Evolutionary conservation across 352 stramenopile species (phyloP), one percentile per base, ranked within the genome.

Genomic region (Peronospora tabacina): DNA sequence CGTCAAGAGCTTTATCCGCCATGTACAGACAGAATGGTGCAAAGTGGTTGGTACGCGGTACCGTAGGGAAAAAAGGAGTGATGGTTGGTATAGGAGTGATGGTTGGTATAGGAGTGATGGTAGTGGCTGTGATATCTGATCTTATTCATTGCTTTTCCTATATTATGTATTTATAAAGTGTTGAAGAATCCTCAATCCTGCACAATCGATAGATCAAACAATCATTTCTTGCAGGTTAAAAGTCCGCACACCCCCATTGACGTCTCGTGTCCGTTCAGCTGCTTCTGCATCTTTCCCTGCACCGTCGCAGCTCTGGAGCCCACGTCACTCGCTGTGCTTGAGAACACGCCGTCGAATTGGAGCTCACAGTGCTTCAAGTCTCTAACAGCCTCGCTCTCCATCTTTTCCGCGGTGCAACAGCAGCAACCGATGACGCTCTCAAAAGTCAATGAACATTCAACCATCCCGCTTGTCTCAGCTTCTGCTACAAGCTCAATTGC

Each of bases 1-100:
- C 42, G 44, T 29, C 41, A 24, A 64, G 22, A 5, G 26, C 35
- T 44, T 64, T 68, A 44, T 60, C 58, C 35, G 54, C 43, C 48
- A 63, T 36, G 6, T 5, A 26, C 22, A 2, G 22, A 26, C 22
- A 7, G 22, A 6, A 7, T 7, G 3, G 5, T 26, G 22, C 11
- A 32, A 32, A 12, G 15, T 10, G 19, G 3, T 6, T 40, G 35
- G 35, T 40, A 40, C 35, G 16, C 5, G 3, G 28, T 32, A 32
- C 28, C 28, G 9, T n/a, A 11, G 32, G 42, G 4, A 29, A 42
- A 11, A 10, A 38, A 48, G 22, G 66, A 72, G 41, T 75, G 66
- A 61, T 59, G 59, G 40, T 72, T 12, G 38, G n/a, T 38, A 47
- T 19, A 42, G 66, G 72, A 82, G 66, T 82, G 72, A 79, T 77